These are phyloP conservation scores for Nasturtium officinale DNA, from an alignment of 345 rosid genomes.

Conservation along the genomic window DNA sequence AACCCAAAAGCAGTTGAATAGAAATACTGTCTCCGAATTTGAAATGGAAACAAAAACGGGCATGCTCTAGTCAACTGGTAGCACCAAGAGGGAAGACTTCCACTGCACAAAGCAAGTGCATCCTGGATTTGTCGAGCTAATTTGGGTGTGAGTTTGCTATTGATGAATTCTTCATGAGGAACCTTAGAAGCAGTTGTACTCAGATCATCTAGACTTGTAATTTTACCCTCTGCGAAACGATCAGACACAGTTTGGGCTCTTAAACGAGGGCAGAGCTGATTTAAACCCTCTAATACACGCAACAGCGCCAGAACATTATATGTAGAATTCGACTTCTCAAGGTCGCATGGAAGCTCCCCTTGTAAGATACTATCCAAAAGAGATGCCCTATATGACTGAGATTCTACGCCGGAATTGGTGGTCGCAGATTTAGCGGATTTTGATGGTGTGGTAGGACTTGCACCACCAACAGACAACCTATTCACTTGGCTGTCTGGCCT, in stretches of 20 bases:
- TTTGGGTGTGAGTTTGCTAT: constrained; percentile 94
- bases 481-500: constrained; percentile 83
- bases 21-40: constrained; percentile 93
- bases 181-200: constrained; percentile 58
- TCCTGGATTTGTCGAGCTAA: constrained; percentile 98
- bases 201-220: constrained; percentile 56
- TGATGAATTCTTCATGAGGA: constrained; percentile 78
- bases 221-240: constrained; percentile 72
- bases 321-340: constrained; percentile 90
- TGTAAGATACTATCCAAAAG: constrained; percentile 92
- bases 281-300: constrained; percentile 88
- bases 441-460: constrained; percentile 52
- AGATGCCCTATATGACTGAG: constrained; percentile 56
- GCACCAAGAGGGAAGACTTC: constrained; percentile 98
- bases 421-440: constrained; percentile 60
- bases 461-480: constrained; percentile 64
- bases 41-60: constrained; percentile 97
- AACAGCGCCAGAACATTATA: constrained; percentile 82
- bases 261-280: constrained; percentile 88
- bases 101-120: constrained; percentile 97
- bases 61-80: constrained; percentile 96
- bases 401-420: constrained; percentile 53
- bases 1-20: constrained; percentile 98
- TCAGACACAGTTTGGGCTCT: constrained; percentile 68
- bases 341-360: constrained; percentile 88